These are phyloP conservation scores for Royoungia palumana DNA, from an alignment of 768 basidiomycete genomes.

Conservation along the genomic window DNA sequence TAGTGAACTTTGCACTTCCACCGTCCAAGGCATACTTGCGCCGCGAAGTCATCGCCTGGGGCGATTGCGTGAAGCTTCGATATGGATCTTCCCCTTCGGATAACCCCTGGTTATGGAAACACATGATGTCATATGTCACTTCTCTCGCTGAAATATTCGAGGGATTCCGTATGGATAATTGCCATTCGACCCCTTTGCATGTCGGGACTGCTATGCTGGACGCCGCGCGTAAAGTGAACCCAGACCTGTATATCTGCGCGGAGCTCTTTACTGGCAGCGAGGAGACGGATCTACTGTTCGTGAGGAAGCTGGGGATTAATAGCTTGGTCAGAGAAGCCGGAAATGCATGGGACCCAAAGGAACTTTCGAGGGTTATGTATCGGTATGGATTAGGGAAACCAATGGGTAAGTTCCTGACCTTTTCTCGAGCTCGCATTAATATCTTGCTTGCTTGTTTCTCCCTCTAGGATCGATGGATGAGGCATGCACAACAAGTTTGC, in stretches of 20 bases:
- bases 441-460: not conserved
- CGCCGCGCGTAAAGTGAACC: conserved; percentile 81
- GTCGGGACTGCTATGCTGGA: conserved; percentile 97
- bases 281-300: conserved; percentile 89
- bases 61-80: conserved; percentile 96
- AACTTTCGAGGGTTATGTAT: conserved; percentile 85
- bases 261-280: conserved; percentile 96
- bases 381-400: conserved; percentile 91
- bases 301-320: conserved; percentile 89
- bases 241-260: conserved; percentile 93
- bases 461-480: conserved; percentile 84
- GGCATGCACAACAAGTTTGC: conserved; percentile 73
- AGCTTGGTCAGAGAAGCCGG: conserved; percentile 93
- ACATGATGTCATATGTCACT: conserved; percentile 83
- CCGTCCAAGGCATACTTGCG: conserved; percentile 94
- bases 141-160: conserved; percentile 82
- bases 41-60: conserved; percentile 96
- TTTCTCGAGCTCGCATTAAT: not conserved
- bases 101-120: conserved; percentile 93
- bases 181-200: conserved; percentile 93
- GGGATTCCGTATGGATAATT: conserved; percentile 98
- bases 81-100: conserved; percentile 77
- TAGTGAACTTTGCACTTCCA: conserved; percentile 88
- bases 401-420: conserved; percentile 53
- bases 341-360: conserved; percentile 86